Base-by-base conservation (phyloP, 306 rosid species). In the Medicago truncatula region DNA sequence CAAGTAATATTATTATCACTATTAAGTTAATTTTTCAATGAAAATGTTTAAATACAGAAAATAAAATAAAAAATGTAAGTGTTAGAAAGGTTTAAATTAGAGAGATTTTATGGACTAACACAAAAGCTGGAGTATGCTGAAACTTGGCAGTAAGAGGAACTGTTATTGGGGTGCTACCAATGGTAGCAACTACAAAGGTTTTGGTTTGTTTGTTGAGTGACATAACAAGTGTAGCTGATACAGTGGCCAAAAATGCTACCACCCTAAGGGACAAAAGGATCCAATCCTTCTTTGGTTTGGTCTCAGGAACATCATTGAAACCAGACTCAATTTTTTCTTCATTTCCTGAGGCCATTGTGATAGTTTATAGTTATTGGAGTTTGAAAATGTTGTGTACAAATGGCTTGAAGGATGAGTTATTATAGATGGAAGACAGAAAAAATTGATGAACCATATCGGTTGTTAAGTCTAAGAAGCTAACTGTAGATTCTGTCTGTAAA, bases 151-250 rank as follows among this genome's bases (percentile, higher is more conserved):
- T 74, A 4, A 89, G 54, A 67, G 83, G 54, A 56, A 72, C 88
- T 14, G 76, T 80, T 1, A 95, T 14, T 0, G 85, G 89, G 25
- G 67, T 86, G 71, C 17, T 86, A n/a, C 98, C 98, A 89, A 90
- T 16, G 46, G 95, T 88, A 75, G 92, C 92, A 78, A 95, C 92
- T 34, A 90, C 89, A 9, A 90, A 39, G 71, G 65, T 76, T 69
- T 87, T 95, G 72, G 88, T 85, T 83, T 95, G 84, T 68, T 86
- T 90, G 73, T 89, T 90, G 15, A 83, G 67, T 43, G 92, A 88
- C 98, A 95, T 95, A 16, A 92, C 86, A 75, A 92, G 21, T 28
- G 96, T 88, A 31, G 97, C 98, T 2, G 93, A 78, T 28, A 79
- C 84, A 9, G 91, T 95, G 66, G 93, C 96, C 3, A 87, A 40